Conservation (phyloP, 257 asterid species). For the Cynanchum wilfordii region DNA sequence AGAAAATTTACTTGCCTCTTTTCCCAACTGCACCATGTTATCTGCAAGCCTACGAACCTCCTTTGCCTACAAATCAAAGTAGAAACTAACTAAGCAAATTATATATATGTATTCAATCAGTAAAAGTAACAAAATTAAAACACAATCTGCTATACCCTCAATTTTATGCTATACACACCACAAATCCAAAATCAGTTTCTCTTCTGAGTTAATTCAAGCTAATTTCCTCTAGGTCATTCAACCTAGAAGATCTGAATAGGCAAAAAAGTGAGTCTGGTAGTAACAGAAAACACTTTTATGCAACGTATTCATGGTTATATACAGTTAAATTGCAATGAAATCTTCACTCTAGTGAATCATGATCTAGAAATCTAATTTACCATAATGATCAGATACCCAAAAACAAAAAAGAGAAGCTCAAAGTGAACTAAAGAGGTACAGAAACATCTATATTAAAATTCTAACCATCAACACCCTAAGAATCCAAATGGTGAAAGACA, state of each 20-base stretch:
- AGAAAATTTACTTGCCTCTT: slow-evolving; percentile 45
- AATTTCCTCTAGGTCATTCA: neutral
- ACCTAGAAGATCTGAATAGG: neutral
- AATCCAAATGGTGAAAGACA: neutral
- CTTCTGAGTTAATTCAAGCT: neutral
- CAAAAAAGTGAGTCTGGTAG: too few relatives aligned
- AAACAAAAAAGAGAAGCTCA: neutral
- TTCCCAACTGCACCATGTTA: slow-evolving; percentile 94
- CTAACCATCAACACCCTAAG: neutral
- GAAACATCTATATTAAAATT: neutral
- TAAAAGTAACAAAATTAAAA: neutral
- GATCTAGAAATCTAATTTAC: neutral
- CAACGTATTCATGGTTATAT: neutral
- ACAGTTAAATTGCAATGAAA: neutral
- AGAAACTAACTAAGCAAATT: neutral
- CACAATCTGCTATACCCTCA: neutral
- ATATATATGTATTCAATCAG: neutral
- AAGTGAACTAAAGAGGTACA: neutral
- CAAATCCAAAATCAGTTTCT: neutral
- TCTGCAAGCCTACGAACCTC: slow-evolving; percentile 97
- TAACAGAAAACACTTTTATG: neutral
- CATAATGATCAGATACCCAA: neutral
- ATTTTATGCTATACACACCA: neutral
- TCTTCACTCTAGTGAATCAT: too few relatives aligned
- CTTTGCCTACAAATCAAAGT: slow-evolving; percentile 53